phyloP scores from a whole-genome alignment of 306 rosid genomes.

The Senna siamea region DNA sequence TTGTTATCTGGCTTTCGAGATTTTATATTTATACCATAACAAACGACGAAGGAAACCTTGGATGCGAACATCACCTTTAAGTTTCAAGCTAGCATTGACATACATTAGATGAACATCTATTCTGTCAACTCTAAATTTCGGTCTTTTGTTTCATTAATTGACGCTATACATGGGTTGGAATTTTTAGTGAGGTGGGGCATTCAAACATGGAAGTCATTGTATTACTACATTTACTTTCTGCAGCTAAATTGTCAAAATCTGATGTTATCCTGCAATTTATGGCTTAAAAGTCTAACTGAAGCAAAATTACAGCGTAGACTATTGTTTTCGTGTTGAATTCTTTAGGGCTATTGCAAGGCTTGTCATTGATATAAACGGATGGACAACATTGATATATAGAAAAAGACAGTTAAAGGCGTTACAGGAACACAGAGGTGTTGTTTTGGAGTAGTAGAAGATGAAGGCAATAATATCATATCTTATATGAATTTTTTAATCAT shows the following conservation, averaged over 20 bases:
- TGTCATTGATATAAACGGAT: conserved; percentile 11
- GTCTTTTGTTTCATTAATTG: neutral
- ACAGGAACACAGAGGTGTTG: conserved; percentile 1
- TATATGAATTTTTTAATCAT: conserved; percentile 65
- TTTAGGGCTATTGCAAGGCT: conserved; percentile 3
- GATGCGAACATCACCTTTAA: neutral
- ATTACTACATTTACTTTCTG: too few relatives aligned
- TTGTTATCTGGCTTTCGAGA: neutral
- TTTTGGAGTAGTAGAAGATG: neutral
- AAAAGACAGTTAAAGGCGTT: neutral
- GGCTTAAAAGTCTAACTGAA: neutral
- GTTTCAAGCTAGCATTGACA: neutral
- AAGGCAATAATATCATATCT: neutral
- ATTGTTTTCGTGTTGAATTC: neutral
- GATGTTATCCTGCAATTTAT: neutral
- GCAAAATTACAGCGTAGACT: neutral
- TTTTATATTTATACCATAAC: too few relatives aligned
- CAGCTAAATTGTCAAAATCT: neutral
- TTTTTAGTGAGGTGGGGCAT: neutral
- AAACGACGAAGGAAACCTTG: too few relatives aligned
- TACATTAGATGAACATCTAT: neutral
- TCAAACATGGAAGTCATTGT: too few relatives aligned
- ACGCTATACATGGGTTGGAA: neutral
- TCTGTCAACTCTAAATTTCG: neutral
- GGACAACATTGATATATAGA: neutral